A percentile compares a stretch with the other conserved stretches of the same genome.
Conservation (phyloP, 345 rosid species). For the Euclidium syriacum region DNA sequence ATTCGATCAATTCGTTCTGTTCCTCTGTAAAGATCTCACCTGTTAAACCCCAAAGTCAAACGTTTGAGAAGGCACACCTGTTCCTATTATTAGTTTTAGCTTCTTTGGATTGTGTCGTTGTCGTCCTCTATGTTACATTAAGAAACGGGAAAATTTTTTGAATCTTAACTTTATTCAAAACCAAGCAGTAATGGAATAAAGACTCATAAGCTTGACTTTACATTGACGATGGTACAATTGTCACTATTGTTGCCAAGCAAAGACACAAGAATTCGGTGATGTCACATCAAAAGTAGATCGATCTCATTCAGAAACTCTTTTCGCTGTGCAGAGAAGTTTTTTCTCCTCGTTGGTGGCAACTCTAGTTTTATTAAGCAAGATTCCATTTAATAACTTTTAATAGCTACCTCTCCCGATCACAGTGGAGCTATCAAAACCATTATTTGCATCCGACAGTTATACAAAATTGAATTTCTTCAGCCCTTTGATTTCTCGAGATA, state of each 20-base stretch:
- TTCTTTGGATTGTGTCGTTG: no score
- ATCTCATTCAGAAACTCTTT: slow-evolving; percentile 85
- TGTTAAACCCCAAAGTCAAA: slow-evolving; percentile 30
- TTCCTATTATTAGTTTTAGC: no score
- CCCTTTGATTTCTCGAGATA: slow-evolving; percentile 34
- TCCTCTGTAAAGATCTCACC: slow-evolving; percentile 79
- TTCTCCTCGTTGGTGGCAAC: slow-evolving; percentile 80
- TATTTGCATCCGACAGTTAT: slow-evolving; percentile 64
- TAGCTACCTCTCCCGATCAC: slow-evolving; percentile 81
- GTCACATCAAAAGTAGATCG: slow-evolving; percentile 65
- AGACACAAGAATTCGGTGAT: slow-evolving; percentile 79
- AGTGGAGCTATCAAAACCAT: slow-evolving; percentile 55
- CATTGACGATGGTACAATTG: no score
- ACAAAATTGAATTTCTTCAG: slow-evolving; percentile 60
- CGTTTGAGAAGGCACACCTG: slow-evolving; percentile 5
- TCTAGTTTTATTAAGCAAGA: slow-evolving; percentile 40
- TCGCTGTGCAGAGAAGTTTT: slow-evolving; percentile 80
- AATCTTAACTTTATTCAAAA: no score
- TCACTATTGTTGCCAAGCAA: slow-evolving; percentile 80
- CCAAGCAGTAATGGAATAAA: no score
- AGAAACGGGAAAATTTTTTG: no score
- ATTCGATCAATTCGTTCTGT: slow-evolving; percentile 74
- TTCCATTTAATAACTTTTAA: slow-evolving; percentile 77
- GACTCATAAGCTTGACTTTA: no score
- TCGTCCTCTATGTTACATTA: no score